Percentiles rank a stretch among this genome's conserved stretches.
phyloP scores from a whole-genome alignment of 257 asterid genomes.

The Solanum tacnaense region DNA sequence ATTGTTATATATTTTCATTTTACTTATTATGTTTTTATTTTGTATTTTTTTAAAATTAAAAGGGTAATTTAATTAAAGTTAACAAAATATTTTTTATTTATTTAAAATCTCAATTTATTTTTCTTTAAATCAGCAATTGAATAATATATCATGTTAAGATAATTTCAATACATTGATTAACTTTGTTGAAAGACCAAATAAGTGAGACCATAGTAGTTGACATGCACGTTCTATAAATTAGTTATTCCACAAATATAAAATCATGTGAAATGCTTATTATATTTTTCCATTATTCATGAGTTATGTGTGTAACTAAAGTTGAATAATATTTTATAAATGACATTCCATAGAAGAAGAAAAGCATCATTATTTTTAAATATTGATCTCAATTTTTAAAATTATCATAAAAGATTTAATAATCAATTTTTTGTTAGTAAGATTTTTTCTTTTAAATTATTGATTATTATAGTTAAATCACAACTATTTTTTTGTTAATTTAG shows the following conservation, averaged over 20 bases:
- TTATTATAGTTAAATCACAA: neutral
- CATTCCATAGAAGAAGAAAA: neutral
- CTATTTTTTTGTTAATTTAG: neutral
- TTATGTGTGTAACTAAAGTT: neutral
- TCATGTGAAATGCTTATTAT: neutral
- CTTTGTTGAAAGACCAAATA: neutral
- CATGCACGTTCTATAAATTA: neutral
- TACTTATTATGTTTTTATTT: neutral
- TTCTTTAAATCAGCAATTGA: neutral
- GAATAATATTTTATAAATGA: neutral
- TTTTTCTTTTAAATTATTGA: neutral
- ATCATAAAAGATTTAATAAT: neutral
- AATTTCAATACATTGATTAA: neutral
- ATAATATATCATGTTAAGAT: neutral
- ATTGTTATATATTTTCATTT: neutral
- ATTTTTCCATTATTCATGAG: neutral
- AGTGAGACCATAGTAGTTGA: neutral
- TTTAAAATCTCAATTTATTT: neutral
- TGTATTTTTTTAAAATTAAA: neutral
- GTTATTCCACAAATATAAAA: neutral
- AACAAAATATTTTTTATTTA: neutral
- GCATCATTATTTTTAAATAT: neutral
- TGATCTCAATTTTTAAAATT: neutral
- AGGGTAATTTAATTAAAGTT: neutral
- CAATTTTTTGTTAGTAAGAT: neutral